A percentile compares a stretch with the other conserved stretches of the same genome.
Evolutionary conservation across 768 basidiomycete genomes (phyloP).

Genomic region (Lactarius pseudohatsudake): DNA sequence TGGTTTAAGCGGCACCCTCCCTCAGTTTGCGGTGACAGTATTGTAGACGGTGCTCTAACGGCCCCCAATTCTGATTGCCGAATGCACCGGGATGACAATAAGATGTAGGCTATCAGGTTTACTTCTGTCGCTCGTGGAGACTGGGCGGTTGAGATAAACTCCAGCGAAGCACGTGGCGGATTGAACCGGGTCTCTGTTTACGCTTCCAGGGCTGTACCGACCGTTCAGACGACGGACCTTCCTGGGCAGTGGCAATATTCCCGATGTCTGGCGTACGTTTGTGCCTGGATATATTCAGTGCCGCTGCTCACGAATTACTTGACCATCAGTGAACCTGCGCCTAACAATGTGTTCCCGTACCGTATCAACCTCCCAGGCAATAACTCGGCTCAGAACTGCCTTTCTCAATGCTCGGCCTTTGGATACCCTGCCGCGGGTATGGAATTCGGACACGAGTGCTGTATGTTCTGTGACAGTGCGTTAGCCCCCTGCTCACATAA

Average conservation of each 20-base stretch:
- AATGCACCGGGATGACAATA: conserved; percentile 70
- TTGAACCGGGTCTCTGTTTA: conserved; percentile 73
- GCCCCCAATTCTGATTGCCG: conserved; percentile 56
- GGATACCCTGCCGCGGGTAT: conserved; percentile 72
- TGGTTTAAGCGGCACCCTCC: background rate
- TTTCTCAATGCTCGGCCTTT: conserved; percentile 65
- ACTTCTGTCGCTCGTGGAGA: background rate
- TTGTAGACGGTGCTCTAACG: conserved; percentile 58
- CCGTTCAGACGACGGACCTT: conserved; percentile 52
- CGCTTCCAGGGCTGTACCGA: conserved; percentile 56
- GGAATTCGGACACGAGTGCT: conserved; percentile 73
- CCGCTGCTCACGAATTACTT: background rate
- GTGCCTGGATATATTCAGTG: too few relatives aligned
- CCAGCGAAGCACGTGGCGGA: conserved; percentile 70
- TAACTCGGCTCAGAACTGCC: conserved; percentile 63
- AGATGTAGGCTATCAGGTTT: conserved; percentile 45
- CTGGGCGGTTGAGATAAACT: background rate
- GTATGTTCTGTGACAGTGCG: conserved; percentile 40
- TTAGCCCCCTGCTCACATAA: background rate
- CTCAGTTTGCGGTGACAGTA: conserved; percentile 67
- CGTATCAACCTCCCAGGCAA: conserved; percentile 58
- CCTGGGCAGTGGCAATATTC: conserved; percentile 66
- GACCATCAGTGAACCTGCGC: conserved; percentile 47
- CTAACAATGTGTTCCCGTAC: conserved; percentile 57
- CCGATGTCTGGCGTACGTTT: conserved; percentile 62